These are phyloP conservation scores for Podospora bellae-mahoneyi DNA, from an alignment of 495 filamentous ascomycete genomes.

Conservation along the genomic window DNA sequence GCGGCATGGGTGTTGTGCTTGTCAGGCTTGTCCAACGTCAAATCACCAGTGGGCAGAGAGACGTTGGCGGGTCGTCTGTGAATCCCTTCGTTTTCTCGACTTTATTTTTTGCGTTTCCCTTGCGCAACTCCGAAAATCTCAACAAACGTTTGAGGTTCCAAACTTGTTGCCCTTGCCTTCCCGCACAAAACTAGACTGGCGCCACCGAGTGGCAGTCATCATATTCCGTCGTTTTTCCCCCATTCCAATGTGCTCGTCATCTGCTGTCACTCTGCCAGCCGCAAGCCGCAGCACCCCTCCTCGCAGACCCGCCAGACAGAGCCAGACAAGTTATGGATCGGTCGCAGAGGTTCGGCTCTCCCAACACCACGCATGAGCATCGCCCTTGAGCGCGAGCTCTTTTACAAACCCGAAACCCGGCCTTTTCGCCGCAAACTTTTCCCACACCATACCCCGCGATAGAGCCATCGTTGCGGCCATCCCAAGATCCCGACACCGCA, in stretches of 20 bases:
- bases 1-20: background rate
- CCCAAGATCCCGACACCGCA: background rate
- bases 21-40: constrained; percentile 14
- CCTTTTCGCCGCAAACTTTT: constrained; percentile 3
- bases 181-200: background rate
- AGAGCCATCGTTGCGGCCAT: constrained; percentile 1
- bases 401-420: constrained; percentile 7
- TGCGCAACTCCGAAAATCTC: background rate
- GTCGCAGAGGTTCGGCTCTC: constrained; percentile 21
- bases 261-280: constrained; percentile 23
- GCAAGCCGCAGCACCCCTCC: constrained; percentile 30
- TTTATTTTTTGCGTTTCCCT: constrained; percentile 10
- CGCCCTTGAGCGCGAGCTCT: constrained; percentile 17
- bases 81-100: constrained; percentile 21
- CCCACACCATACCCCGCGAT: background rate
- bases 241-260: constrained; percentile 33
- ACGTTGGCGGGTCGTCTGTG: constrained; percentile 13
- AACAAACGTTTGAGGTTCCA: background rate
- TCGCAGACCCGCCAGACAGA: constrained; percentile 21
- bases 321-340: constrained; percentile 34
- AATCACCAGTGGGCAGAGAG: constrained; percentile 9
- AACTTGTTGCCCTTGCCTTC: background rate
- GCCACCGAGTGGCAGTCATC: constrained; percentile 2
- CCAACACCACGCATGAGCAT: constrained; percentile 26
- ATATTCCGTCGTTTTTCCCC: constrained; percentile 9